These are phyloP conservation scores for Neonectria sp. DNA, from an alignment of 2,329 filamentous ascomycete genomes.

Conservation along the genomic window DNA sequence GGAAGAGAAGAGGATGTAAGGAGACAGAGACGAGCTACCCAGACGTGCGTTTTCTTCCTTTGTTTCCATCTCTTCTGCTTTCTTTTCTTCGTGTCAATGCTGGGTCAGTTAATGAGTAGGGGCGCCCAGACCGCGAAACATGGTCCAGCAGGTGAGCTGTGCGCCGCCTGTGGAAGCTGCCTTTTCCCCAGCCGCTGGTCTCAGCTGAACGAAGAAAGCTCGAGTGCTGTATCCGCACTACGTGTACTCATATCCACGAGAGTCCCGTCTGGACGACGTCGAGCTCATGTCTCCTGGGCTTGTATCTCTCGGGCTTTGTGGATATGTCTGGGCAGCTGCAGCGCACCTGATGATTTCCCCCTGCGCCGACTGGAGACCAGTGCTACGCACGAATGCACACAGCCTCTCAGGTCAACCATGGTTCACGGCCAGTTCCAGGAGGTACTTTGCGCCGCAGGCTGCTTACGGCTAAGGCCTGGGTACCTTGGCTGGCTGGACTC, in stretches of 20 bases:
- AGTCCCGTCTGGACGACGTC: neutral
- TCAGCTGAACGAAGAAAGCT: constrained; percentile 18
- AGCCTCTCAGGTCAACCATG: constrained; percentile 26
- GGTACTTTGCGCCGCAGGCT: constrained; percentile 19
- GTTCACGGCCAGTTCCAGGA: constrained; percentile 15
- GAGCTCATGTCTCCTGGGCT: neutral
- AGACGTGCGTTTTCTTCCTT: neutral
- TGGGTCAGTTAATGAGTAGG: constrained; percentile 12
- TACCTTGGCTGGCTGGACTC: constrained; percentile 6
- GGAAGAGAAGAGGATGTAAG: neutral
- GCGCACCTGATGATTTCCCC: constrained; percentile 42
- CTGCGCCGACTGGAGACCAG: constrained; percentile 30
- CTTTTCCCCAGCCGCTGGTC: constrained; percentile 19
- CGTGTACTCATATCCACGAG: neutral
- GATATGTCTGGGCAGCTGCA: constrained; percentile 34
- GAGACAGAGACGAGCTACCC: neutral
- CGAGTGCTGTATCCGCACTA: neutral
- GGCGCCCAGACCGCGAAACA: constrained; percentile 9
- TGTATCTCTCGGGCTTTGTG: constrained; percentile 13
- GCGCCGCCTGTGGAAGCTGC: constrained; percentile 34
- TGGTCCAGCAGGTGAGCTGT: constrained; percentile 40
- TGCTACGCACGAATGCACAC: constrained; percentile 34
- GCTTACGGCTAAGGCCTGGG: constrained; percentile 33
- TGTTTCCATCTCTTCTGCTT: neutral
- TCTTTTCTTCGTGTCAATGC: neutral